phyloP scores from a whole-genome alignment of 2,329 filamentous ascomycete species.

The Botrytis aclada region DNA sequence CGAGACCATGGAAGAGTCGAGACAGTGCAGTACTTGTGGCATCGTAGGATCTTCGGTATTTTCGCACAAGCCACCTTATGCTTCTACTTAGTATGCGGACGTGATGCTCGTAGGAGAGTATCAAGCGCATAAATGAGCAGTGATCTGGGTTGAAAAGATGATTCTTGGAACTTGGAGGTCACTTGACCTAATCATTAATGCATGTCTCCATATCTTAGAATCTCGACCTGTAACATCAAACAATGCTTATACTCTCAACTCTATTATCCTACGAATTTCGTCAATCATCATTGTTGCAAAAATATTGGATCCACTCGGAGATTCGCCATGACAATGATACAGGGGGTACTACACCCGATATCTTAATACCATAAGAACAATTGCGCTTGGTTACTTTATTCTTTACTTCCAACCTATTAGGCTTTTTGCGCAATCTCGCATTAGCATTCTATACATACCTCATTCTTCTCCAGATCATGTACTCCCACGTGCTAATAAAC shows the following conservation, averaged over 20 bases:
- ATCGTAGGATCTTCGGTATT: too few species aligned
- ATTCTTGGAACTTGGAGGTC: background rate
- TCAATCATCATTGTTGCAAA: background rate
- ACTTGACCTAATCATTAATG: background rate
- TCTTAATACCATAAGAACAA: fast-evolving
- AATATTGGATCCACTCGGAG: background rate
- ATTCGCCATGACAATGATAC: background rate
- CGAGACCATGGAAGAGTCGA: too few species aligned
- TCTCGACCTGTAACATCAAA: fast-evolving
- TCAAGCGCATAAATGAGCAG: background rate
- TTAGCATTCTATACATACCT: conserved; percentile 1
- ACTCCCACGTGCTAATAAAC: background rate
- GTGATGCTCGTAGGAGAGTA: background rate
- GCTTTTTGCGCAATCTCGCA: background rate
- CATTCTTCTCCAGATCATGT: background rate
- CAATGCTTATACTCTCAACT: fast-evolving
- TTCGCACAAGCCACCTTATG: too few species aligned
- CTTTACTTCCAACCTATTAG: fast-evolving
- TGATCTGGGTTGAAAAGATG: background rate
- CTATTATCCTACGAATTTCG: fast-evolving
- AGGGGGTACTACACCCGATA: background rate
- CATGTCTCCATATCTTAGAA: background rate
- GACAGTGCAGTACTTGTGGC: too few species aligned
- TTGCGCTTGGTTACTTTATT: fast-evolving
- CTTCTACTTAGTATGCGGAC: too few species aligned